phyloP scores from a whole-genome alignment of 169 alveolate genomes.

The Toxoplasma gondii region DNA sequence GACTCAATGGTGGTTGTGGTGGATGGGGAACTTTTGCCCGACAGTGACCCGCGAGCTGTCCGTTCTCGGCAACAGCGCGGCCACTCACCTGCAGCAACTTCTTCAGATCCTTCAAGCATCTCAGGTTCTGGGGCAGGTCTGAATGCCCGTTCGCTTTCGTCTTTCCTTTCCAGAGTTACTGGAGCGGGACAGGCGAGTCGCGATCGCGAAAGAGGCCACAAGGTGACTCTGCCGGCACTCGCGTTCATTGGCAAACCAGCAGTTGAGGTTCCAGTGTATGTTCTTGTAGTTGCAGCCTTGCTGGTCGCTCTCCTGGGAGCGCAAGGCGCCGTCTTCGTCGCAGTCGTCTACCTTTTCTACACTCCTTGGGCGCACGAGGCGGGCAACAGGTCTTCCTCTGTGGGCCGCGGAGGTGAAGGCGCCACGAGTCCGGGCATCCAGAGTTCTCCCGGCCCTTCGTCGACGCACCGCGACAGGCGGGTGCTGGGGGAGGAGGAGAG shows the following conservation, averaged over 20 bases:
- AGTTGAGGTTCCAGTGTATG: not conserved
- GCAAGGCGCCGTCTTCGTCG: constrained; percentile 8
- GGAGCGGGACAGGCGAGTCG: not conserved
- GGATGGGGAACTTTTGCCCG: not conserved
- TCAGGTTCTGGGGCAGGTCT: not conserved
- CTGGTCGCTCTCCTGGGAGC: not conserved
- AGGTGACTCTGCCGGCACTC: not conserved
- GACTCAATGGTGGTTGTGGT: not conserved
- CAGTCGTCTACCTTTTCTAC: not conserved
- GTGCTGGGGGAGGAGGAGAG: not conserved
- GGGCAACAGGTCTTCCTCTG: not conserved
- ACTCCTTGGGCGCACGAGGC: not conserved
- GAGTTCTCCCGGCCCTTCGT: not conserved
- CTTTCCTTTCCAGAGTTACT: not conserved
- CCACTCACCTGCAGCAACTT: not conserved
- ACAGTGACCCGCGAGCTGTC: constrained; percentile 2
- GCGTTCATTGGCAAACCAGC: constrained; percentile 6
- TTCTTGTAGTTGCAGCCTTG: not conserved
- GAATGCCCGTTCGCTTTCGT: not conserved
- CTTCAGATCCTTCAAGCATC: not conserved
- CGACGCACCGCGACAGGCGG: not conserved
- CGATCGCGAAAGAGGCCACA: not conserved
- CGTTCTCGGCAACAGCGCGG: not conserved
- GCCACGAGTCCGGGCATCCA: not conserved
- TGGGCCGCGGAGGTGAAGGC: not conserved